These are phyloP conservation scores for Babesia divergens DNA, from an alignment of 169 alveolate species.

Conservation along the genomic window DNA sequence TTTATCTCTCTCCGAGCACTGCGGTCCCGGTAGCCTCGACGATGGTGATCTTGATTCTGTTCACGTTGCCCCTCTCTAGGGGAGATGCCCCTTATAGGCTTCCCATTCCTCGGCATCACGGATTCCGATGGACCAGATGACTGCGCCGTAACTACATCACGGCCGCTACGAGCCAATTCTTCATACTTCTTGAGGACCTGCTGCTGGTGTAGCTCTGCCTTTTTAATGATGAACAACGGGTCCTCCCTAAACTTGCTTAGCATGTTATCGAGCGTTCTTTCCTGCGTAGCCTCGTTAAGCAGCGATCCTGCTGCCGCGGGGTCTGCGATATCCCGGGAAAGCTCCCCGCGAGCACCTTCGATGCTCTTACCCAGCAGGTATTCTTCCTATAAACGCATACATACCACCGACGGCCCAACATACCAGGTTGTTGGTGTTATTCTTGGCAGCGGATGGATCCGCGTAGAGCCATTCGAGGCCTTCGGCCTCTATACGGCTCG, in stretches of 20 bases:
- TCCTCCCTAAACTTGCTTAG: constrained; percentile 62
- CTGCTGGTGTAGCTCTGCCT: constrained; percentile 51
- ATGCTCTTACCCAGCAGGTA: constrained; percentile 61
- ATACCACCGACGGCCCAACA: not conserved
- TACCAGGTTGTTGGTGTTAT: constrained; percentile 14
- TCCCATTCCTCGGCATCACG: too few relatives aligned
- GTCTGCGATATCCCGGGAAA: constrained; percentile 9
- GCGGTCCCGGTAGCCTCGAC: not conserved
- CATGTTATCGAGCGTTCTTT: constrained; percentile 7
- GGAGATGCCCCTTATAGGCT: too few relatives aligned
- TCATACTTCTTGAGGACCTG: constrained; percentile 51
- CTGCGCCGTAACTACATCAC: too few relatives aligned
- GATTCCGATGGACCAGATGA: too few relatives aligned
- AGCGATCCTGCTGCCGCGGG: constrained; percentile 39
- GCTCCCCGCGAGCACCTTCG: constrained; percentile 58
- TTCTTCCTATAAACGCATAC: constrained; percentile 16
- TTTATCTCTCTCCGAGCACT: too few relatives aligned
- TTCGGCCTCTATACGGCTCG: constrained; percentile 54
- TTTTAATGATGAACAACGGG: constrained; percentile 60
- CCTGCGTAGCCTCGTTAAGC: constrained; percentile 12
- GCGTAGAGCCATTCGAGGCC: constrained; percentile 69
- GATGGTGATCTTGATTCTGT: too few relatives aligned
- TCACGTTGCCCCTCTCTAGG: too few relatives aligned
- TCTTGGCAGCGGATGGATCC: constrained; percentile 45
- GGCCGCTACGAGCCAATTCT: constrained; percentile 3